These are phyloP conservation scores for Ogataea methylovora DNA, from an alignment of 805 yeast genomes.

Conservation along the genomic window DNA sequence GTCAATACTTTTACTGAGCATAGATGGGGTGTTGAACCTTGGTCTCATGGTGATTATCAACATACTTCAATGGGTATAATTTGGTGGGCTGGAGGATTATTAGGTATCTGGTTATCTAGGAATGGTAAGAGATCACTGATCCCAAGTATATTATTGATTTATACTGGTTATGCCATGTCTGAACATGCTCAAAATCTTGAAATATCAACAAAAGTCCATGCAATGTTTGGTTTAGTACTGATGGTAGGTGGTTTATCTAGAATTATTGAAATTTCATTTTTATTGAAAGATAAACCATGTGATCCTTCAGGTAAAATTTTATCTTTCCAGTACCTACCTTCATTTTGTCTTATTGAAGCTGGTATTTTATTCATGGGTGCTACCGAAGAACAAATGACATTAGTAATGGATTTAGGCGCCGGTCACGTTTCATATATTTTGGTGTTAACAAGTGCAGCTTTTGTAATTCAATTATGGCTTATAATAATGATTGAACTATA, in stretches of 20 bases:
- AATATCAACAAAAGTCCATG: conserved; percentile 83
- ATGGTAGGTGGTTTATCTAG: conserved; percentile 74
- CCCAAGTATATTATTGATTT: conserved; percentile 75
- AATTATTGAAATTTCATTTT: conserved; percentile 70
- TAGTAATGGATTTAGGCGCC: conserved; percentile 68
- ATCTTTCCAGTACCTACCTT: conserved; percentile 82
- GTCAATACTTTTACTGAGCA: conserved; percentile 95
- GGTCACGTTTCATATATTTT: conserved; percentile 82
- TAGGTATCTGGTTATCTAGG: conserved; percentile 73
- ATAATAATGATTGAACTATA: conserved; percentile 54
- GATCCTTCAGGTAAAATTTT: conserved; percentile 36
- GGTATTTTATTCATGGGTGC: conserved; percentile 91
- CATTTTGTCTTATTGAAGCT: conserved; percentile 68
- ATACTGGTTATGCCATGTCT: conserved; percentile 94
- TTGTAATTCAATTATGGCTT: conserved; percentile 61
- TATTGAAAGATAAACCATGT: conserved; percentile 54
- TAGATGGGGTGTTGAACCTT: conserved; percentile 81
- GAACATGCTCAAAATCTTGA: conserved; percentile 72
- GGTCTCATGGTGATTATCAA: conserved; percentile 92
- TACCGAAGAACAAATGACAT: conserved; percentile 74
- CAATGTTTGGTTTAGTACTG: conserved; percentile 74
- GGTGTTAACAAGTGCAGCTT: conserved; percentile 65
- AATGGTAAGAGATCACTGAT: conserved; percentile 62
- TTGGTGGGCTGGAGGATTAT: conserved; percentile 92
- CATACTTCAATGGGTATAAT: conserved; percentile 95